phyloP scores from a whole-genome alignment of 2,329 filamentous ascomycete species.

The Scytalidium sp. region DNA sequence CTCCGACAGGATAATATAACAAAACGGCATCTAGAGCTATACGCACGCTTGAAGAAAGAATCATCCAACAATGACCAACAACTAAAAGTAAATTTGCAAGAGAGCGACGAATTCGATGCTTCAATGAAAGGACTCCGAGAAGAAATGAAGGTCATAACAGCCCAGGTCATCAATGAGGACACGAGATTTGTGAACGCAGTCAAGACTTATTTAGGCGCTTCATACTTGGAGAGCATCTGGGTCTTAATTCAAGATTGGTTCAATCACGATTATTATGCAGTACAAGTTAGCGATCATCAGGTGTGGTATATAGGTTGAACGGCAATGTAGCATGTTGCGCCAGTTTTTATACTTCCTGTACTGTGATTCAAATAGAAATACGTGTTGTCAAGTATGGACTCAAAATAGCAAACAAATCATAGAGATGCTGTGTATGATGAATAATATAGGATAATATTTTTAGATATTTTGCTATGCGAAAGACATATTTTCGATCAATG shows the following conservation, averaged over 20 bases:
- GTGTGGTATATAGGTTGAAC: constrained; percentile 9
- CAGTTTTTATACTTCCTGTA: too few relatives aligned
- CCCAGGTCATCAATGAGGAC: background rate
- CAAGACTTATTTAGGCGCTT: background rate
- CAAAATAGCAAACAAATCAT: too few relatives aligned
- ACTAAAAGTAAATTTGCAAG: background rate
- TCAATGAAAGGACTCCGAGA: background rate
- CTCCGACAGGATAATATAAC: constrained; percentile 1
- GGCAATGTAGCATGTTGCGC: too few relatives aligned
- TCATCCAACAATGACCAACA: background rate
- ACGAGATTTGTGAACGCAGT: constrained; percentile 3
- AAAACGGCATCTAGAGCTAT: constrained; percentile 2
- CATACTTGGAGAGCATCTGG: constrained; percentile 2
- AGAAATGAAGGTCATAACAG: constrained; percentile 4
- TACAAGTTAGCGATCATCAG: constrained; percentile 4
- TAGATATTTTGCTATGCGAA: too few relatives aligned
- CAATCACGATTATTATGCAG: constrained; percentile 5
- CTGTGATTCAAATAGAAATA: too few relatives aligned
- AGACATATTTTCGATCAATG: too few relatives aligned
- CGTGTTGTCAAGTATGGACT: too few relatives aligned
- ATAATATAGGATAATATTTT: too few relatives aligned
- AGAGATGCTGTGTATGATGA: too few relatives aligned
- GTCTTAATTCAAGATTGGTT: constrained; percentile 4
- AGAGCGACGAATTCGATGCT: constrained; percentile 5
- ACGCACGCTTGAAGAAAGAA: background rate